Evolutionary conservation across 2,329 filamentous ascomycete genomes (phyloP).

Genomic region (Colletotrichum tropicale): DNA sequence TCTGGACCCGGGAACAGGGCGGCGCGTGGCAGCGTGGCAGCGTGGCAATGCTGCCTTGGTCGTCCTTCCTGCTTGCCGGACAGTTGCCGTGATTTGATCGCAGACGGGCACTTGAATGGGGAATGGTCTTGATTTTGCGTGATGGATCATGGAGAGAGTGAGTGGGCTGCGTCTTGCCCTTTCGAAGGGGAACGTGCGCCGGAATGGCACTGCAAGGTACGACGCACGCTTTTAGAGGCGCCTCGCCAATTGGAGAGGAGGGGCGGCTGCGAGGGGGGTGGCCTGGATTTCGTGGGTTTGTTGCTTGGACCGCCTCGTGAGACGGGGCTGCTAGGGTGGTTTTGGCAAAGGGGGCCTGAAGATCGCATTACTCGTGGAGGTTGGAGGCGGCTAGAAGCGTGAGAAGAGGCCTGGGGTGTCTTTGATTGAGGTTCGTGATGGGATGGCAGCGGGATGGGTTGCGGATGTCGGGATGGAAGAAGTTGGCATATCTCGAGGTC

Average conservation of each 20-base stretch:
- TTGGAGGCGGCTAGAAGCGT: background rate
- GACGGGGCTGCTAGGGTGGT: background rate
- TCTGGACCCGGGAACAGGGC: background rate
- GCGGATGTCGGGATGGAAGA: background rate
- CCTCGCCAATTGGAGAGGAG: background rate
- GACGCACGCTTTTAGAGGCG: background rate
- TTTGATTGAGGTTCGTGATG: background rate
- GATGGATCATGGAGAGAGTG: background rate
- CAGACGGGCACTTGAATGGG: background rate
- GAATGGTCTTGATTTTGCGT: background rate
- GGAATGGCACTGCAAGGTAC: background rate
- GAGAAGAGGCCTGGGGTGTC: background rate
- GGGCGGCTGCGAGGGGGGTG: background rate
- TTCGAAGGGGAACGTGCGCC: background rate
- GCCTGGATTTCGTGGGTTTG: background rate
- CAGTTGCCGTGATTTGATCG: background rate
- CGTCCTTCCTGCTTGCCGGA: background rate
- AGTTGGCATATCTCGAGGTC: background rate
- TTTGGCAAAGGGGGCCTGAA: background rate
- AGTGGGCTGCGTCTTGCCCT: background rate
- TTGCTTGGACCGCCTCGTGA: background rate
- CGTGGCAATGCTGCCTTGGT: background rate
- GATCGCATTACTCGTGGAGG: background rate
- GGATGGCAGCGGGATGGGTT: background rate
- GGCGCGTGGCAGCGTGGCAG: background rate